phyloP scores from a whole-genome alignment of 805 yeast genomes.

The Isabelozyma pseudorhagii region DNA sequence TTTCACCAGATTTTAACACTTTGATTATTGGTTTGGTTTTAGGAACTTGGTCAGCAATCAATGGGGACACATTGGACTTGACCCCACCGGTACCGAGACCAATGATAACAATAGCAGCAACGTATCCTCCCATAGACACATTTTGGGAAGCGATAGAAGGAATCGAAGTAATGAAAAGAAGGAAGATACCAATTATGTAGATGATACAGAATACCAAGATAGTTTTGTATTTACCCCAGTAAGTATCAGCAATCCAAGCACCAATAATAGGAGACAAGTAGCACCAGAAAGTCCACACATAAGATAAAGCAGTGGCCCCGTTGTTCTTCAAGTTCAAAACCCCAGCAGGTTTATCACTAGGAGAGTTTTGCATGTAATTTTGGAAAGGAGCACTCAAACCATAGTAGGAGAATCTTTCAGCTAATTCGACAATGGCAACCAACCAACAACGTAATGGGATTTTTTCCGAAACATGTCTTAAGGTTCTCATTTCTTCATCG shows the following conservation, averaged over 20 bases:
- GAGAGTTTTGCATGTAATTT: slow-evolving; percentile 68
- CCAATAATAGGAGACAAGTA: slow-evolving; percentile 77
- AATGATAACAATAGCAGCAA: slow-evolving; percentile 53
- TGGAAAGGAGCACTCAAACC: slow-evolving; percentile 75
- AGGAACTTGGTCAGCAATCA: slow-evolving; percentile 63
- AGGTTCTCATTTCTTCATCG: slow-evolving; percentile 48
- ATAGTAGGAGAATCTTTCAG: slow-evolving; percentile 80
- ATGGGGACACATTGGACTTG: slow-evolving; percentile 70
- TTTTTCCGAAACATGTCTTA: slow-evolving; percentile 50
- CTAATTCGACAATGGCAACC: slow-evolving; percentile 69
- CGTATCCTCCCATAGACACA: slow-evolving; percentile 63
- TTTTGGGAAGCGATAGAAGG: slow-evolving; percentile 51
- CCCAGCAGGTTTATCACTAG: slow-evolving; percentile 37
- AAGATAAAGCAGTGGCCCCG: slow-evolving; percentile 69
- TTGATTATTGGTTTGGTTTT: slow-evolving; percentile 37
- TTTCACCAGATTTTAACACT: slow-evolving; percentile 37
- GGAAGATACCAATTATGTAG: slow-evolving; percentile 59
- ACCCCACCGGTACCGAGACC: slow-evolving; percentile 83
- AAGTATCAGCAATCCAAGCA: slow-evolving; percentile 73
- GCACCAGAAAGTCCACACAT: slow-evolving; percentile 80
- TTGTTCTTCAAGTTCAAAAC: slow-evolving; percentile 57
- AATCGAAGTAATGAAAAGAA: slow-evolving; percentile 66
- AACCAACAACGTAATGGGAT: slow-evolving; percentile 59
- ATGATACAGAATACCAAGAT: slow-evolving; percentile 58
- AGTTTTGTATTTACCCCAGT: slow-evolving; percentile 69